Base-by-base conservation (phyloP, 371 early-diverging fungal genomes). In the Syncephalastrum racemosum region DNA sequence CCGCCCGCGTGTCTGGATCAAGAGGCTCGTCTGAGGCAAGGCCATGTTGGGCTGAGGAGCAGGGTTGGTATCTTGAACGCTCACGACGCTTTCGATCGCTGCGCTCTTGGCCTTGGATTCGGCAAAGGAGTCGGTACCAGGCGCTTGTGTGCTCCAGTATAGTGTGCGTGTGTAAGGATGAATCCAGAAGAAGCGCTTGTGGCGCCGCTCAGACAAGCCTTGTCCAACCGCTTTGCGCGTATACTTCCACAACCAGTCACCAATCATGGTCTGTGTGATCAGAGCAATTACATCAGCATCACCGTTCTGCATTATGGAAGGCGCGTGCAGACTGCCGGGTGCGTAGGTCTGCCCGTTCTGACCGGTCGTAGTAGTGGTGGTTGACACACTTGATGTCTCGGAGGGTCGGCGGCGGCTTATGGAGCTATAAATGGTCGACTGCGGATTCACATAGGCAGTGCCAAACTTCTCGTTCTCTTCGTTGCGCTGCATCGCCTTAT, bases 181-280 rank as follows among this genome's bases (percentile, higher is more conserved):
- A 22, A 90, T 77, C 90, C 90, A 90, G 48, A 90, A 84, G 75
- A 81, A 90, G 13, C 89, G 77, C 49, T 71, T 61, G 53, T 90
- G 88, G 14, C 80, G 71, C 46, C 82, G 79, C 58, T 86, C 87
- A n/a, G 77, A 77, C 18, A 70, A 68, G 47, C 72, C 73, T 22
- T 53, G 59, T 16, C 76, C 77, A 54, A 73, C 73, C 20, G 77
- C 62, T 27, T 80, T 71, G 5, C 83, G 75, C 23, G 86, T 84
- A 57, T 80, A 86, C 64, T 90, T 90, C 77, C 76, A 83, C 65
- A 90, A 67, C 59, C 77, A 86, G 40, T 84, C 81, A 19, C 90
- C 90, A 39, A 88, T 84, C 89, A 89, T 89, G 31, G 87, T 85
- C 49, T 84, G 82, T 4, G 90, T 85, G 51, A 90, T 80, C 23